A percentile compares a stretch with the other conserved stretches of the same genome.
Evolutionary conservation across 306 rosid genomes (phyloP).

Genomic region (Cucumis hystrix): DNA sequence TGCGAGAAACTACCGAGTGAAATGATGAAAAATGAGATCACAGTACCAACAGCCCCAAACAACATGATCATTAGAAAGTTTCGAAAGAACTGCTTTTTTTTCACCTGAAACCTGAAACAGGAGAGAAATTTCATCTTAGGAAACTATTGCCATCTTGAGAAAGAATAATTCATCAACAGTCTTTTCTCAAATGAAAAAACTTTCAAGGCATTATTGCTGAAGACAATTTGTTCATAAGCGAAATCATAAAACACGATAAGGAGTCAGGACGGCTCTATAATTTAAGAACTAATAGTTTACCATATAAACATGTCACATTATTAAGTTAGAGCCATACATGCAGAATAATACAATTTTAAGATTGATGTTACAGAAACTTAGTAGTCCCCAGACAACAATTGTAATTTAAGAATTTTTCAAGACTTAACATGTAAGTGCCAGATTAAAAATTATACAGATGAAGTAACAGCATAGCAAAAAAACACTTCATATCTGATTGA

Average conservation of each 20-base stretch:
- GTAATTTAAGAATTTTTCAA: background rate
- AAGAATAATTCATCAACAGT: background rate
- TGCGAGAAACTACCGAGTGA: constrained; percentile 30
- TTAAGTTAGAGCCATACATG: background rate
- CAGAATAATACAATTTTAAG: background rate
- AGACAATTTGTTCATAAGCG: background rate
- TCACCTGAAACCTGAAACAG: constrained; percentile 49
- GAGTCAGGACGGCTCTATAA: background rate
- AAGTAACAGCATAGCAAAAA: background rate
- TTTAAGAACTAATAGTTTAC: background rate
- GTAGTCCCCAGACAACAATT: background rate
- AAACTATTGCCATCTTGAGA: background rate
- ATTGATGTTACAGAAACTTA: background rate
- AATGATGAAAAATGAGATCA: constrained; percentile 40
- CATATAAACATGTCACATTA: background rate
- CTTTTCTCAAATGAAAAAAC: background rate
- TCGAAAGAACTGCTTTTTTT: constrained; percentile 54
- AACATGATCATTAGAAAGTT: constrained; percentile 38
- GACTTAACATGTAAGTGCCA: background rate
- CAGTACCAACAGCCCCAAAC: constrained; percentile 51
- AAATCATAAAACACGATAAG: background rate
- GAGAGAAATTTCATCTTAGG: background rate
- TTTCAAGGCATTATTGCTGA: background rate
- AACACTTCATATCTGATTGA: background rate
- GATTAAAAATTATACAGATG: background rate